Conservation (phyloP, 2,329 filamentous ascomycete genomes). For the Paraconiothyrium brasiliense region DNA sequence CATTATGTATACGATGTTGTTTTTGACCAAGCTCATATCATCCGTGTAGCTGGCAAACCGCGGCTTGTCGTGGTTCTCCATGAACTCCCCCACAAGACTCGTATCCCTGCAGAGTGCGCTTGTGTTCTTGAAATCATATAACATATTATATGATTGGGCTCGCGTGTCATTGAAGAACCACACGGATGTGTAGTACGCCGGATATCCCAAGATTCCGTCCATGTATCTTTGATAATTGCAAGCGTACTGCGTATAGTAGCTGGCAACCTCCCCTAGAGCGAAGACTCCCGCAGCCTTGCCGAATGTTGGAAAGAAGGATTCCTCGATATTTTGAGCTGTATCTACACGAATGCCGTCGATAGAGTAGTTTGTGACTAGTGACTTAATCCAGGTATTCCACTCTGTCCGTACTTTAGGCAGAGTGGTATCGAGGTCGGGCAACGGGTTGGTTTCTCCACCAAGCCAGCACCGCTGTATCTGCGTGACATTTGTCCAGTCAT, state of each 20-base stretch:
- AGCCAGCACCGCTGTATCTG: conserved; percentile 60
- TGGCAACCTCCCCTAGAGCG: conserved; percentile 48
- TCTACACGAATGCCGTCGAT: conserved; percentile 53
- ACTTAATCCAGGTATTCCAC: conserved; percentile 26
- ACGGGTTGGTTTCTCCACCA: conserved; percentile 52
- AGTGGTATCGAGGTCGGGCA: conserved; percentile 59
- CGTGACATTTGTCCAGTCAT: conserved; percentile 63
- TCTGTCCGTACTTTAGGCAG: conserved; percentile 26
- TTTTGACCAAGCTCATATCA: conserved; percentile 49
- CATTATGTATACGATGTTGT: conserved; percentile 50
- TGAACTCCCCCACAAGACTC: conserved; percentile 50
- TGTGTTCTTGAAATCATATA: conserved; percentile 25
- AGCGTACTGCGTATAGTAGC: conserved; percentile 41
- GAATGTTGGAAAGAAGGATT: conserved; percentile 48
- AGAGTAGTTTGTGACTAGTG: conserved; percentile 46
- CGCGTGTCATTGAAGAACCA: conserved; percentile 45
- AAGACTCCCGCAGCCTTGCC: conserved; percentile 47
- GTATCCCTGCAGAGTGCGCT: conserved; percentile 43
- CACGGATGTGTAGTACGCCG: conserved; percentile 49
- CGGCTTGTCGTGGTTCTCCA: conserved; percentile 54
- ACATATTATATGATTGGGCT: conserved; percentile 48
- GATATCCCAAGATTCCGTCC: conserved; percentile 50
- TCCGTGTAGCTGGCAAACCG: conserved; percentile 49
- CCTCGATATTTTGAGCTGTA: conserved; percentile 49
- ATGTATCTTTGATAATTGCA: conserved; percentile 45